These are phyloP conservation scores for Anisodus tanguticus DNA, from an alignment of 257 asterid genomes.

Conservation along the genomic window DNA sequence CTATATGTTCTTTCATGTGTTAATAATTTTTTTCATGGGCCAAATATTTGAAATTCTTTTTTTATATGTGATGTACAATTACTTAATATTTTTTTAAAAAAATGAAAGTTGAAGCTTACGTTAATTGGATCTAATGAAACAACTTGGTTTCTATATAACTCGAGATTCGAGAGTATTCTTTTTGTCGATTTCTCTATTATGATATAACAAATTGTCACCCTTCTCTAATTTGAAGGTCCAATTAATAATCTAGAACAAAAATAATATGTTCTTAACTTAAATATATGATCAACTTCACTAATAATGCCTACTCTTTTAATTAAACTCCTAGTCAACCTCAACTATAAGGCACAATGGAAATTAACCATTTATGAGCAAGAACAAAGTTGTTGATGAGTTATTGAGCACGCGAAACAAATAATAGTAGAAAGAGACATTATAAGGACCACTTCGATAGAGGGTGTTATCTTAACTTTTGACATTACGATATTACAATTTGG, in stretches of 20 bases:
- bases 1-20: too few species aligned
- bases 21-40: too few species aligned
- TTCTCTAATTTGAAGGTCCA: not conserved
- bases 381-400: constrained; percentile 11
- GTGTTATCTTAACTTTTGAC: constrained; percentile 1
- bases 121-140: too few species aligned
- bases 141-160: too few species aligned
- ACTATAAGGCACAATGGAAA: not conserved
- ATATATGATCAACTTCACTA: not conserved
- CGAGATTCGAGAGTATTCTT: too few species aligned
- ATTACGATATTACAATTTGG: not conserved
- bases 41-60: too few species aligned
- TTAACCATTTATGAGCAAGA: not conserved
- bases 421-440: not conserved
- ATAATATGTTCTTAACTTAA: not conserved
- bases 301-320: not conserved
- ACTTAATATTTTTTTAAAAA: too few species aligned
- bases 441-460: constrained; percentile 5
- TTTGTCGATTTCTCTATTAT: too few species aligned
- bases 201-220: too few species aligned
- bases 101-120: too few species aligned
- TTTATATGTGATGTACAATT: too few species aligned
- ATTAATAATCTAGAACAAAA: not conserved
- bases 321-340: not conserved
- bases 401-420: not conserved